These are phyloP conservation scores for Theobroma cacao DNA, from an alignment of 345 rosid species.

Conservation along the genomic window DNA sequence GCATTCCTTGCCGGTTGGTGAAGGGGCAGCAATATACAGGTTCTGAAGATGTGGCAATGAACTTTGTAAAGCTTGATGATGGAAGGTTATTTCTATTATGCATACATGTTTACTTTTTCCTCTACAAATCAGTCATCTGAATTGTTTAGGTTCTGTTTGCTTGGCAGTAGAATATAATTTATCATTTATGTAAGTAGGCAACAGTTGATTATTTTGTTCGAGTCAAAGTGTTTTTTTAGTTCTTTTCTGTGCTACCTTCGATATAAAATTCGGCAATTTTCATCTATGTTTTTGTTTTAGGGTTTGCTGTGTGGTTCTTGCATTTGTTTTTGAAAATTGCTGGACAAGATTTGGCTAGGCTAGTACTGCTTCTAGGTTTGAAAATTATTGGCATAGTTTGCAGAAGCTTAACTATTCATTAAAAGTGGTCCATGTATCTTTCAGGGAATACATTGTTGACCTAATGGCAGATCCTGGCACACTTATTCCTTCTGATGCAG, in stretches of 20 bases:
- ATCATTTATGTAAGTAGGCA: background rate
- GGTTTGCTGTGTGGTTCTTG: background rate
- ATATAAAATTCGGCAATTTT: background rate
- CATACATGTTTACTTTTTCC: background rate
- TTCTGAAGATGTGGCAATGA: conserved; percentile 86
- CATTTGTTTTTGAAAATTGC: background rate
- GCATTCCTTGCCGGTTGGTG: conserved; percentile 88
- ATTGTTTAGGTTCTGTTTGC: background rate
- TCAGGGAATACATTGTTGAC: conserved; percentile 97
- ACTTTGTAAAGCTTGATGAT: conserved; percentile 81
- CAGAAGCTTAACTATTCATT: conserved; percentile 11
- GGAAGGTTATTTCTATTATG: conserved; percentile 61
- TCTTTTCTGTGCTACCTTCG: background rate
- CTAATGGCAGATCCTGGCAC: conserved; percentile 97
- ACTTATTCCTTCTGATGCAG: conserved; percentile 87
- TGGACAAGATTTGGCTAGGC: conserved; percentile 1
- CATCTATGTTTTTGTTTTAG: background rate
- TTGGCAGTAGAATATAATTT: background rate
- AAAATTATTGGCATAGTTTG: conserved; percentile 1
- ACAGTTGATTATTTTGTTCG: background rate
- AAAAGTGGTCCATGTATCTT: conserved; percentile 31
- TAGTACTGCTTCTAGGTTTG: background rate
- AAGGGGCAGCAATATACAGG: conserved; percentile 90
- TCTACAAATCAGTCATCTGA: background rate
- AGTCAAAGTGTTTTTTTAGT: background rate